Evolutionary conservation across 1,139 yeast species (phyloP), one percentile per base, ranked within the genome.

Genomic region (Suhomyces chickasaworum): DNA sequence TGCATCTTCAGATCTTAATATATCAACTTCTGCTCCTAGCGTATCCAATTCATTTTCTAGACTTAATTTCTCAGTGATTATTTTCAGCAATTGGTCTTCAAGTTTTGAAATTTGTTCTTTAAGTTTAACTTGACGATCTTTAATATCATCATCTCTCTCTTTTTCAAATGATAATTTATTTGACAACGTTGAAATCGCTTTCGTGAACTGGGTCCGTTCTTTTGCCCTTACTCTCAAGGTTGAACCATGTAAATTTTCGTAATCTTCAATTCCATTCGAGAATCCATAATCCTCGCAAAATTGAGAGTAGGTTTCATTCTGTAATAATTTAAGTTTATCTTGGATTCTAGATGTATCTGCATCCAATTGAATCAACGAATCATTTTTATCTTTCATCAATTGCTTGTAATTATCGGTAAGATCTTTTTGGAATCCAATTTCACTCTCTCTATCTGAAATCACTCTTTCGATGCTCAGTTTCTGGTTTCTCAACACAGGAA

Each of bases 231-330:
- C 74, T 58, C 89, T 77, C 48, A 81, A 60, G 10, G 81, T 68
- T 2, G 81, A 71, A 9, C 93, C 91, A 49, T 86, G 89, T 21
- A 79, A 69, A 39, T 69, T 71, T 61, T 89, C 96, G 59, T 85
- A 89, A 39, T 84, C 89, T 44, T 75, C 73, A 39, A 88, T 81
- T 37, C 74, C 75, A 52, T 74, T 68, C 7, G 57, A 55, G 56
- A 87, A 80, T 0, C 81, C 80, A 48, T 83, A 68, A 45, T 67
- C 71, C 1, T 61, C 49, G 49, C 90, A 84, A 57, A 89, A 86
- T 0, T 63, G 73, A 1, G 65, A 54, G 60, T 83, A 89, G 3
- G 84, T 66, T 2, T 59, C 60, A 2, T 64, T 51, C 53, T 83
- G 84, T 15, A 78, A 56, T 0, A 50, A 29, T n/a, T 63, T 64